phyloP scores from a whole-genome alignment of 2,329 filamentous ascomycete species.

The Arthrocladium fulminans region DNA sequence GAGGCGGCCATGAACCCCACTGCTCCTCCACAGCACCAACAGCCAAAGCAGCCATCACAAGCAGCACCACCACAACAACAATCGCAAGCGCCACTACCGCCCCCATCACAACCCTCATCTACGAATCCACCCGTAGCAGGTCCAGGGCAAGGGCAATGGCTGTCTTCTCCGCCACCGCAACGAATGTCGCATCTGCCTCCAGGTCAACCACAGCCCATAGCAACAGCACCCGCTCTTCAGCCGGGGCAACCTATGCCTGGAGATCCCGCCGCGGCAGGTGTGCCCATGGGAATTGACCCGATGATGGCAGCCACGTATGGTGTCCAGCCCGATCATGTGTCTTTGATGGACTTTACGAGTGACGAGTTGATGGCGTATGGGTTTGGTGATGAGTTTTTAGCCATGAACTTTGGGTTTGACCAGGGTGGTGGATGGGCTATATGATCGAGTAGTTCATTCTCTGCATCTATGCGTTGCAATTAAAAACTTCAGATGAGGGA shows the following conservation, averaged over 20 bases:
- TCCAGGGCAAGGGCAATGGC: conserved; percentile 3
- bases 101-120: neutral
- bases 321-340: conserved; percentile 15
- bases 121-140: neutral
- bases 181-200: neutral
- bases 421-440: conserved; percentile 10
- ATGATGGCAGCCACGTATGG: conserved; percentile 20
- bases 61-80: neutral
- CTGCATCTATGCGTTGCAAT: no score
- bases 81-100: neutral
- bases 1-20: conserved; percentile 22
- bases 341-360: conserved; percentile 19
- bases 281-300: conserved; percentile 8
- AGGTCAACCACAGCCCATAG: conserved; percentile 1
- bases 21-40: conserved; percentile 1
- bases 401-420: conserved; percentile 23
- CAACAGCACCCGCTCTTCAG: neutral
- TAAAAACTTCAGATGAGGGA: no score
- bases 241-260: conserved; percentile 4
- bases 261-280: neutral
- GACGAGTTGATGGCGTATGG: conserved; percentile 24
- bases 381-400: conserved; percentile 23
- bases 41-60: neutral
- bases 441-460: no score
- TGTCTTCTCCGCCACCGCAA: conserved; percentile 6